A percentile compares a stretch with the other conserved stretches of the same genome.
Conservation (phyloP, 441 rosid species). For the Pelargonium australe region DNA sequence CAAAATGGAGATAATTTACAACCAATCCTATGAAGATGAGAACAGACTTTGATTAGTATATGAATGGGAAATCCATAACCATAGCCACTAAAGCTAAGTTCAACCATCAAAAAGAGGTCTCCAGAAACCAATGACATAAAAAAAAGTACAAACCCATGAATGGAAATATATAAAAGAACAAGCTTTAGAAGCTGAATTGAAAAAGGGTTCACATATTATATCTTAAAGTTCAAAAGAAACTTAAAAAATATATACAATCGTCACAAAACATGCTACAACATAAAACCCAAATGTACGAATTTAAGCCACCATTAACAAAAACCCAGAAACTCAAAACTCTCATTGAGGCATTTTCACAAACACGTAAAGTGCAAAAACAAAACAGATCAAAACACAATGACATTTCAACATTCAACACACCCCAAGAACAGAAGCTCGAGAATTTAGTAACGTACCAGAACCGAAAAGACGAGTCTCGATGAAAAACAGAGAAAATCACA, state of each 20-base stretch:
- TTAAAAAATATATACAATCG: too few species aligned
- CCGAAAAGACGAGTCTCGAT: neutral
- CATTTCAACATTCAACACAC: constrained; percentile 3
- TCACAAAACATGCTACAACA: neutral
- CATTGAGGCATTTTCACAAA: constrained; percentile 7
- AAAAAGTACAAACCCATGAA: neutral
- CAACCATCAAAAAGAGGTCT: constrained; percentile 2
- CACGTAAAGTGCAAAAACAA: neutral
- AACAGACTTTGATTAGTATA: constrained; percentile 14
- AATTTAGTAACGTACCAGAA: neutral
- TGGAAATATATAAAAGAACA: neutral
- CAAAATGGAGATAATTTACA: constrained; percentile 19
- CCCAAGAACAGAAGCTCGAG: neutral
- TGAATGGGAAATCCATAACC: constrained; percentile 33
- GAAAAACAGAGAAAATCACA: constrained; percentile 16
- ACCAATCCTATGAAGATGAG: constrained; percentile 18
- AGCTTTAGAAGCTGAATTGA: neutral
- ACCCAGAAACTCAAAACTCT: neutral
- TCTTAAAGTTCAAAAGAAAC: neutral
- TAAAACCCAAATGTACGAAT: neutral
- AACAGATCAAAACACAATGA: neutral
- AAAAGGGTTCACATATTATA: neutral
- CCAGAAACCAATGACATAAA: neutral
- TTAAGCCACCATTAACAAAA: neutral
- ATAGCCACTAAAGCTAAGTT: neutral